Evolutionary conservation across 257 asterid genomes (phyloP), one percentile per base, ranked within the genome.

Genomic region (Ocimum tenuiflorum): DNA sequence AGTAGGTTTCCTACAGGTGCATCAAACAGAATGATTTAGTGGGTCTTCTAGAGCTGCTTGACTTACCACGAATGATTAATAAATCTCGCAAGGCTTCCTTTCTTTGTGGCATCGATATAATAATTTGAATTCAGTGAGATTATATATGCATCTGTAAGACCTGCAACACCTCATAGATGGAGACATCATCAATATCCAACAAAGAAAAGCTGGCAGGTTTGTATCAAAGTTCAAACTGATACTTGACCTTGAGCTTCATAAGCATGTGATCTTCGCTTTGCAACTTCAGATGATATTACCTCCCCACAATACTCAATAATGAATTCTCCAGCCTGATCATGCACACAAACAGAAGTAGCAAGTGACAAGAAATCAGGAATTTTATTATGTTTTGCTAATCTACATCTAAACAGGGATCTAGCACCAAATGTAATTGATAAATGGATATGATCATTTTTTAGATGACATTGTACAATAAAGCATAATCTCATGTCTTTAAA

Each of bases 61-160:
- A 71, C 83, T 80, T 79, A 89, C 98, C 98, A 91, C 2, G 98
- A 89, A 81, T 91, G 98, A 71, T 91, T 91, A 69, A 91, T 84
- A 61, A 91, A 91, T 73, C 96, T 87, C 8, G 98, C 95, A 38
- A 91, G 73, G 81, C 85, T 87, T 69, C 98, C 97, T 79, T 84
- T 91, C 69, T 75, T 82, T 27, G 97, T 89, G 31, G 97, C 96
- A 73, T 89, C 98, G 41, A 89, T 87, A 51, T 63, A 87, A 70
- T 78, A 77, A 79, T 84, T 87, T 22, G 95, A 79, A 80, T 84
- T 69, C 46, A 87, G 74, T 43, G 92, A 87, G 60, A 91, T 91
- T 69, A 89, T 91, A 67, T 89, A 91, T 2, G 97, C 91, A 73
- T 87, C 96, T 77, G 56, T 78, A 61, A 87, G 82, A 72, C 85